Base-by-base conservation (phyloP, 1,284 basidiomycete species). In the Apiotrichum brassicae region DNA sequence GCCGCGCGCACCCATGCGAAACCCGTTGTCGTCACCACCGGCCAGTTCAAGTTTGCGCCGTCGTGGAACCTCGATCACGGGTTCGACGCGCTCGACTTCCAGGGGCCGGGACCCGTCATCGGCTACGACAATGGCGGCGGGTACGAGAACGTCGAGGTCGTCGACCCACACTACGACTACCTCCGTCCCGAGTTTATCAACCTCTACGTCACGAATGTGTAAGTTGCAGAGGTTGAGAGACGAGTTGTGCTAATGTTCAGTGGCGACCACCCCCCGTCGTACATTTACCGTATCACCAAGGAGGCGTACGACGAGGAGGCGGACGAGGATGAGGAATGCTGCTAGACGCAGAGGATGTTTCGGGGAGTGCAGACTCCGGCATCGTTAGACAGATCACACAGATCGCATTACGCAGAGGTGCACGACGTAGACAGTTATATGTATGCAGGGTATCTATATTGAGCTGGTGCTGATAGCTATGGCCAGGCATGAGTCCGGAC, bases 141-240 rank as follows among this genome's bases (percentile, higher is more conserved):
- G 58, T 86, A 89, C 12, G 86, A 87, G 59, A 85, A 86, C 58
- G 87, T 92, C 8, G 90, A 95, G 58, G 86, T 94, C 11, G 77
- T 89, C 30, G 91, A 90, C 66, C 91, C 93, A 18, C 87, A 87
- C 65, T 97, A 88, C 69, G 94, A 98, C 72, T 94, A 95, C 71
- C 86, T 98, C 37, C 80, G 83, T 39, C 92, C 93, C 12, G 89
- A 95, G 66, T 74, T 95, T 54, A 82, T 98, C 47, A 87, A 93
- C 67, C 85, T 92, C 18, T 94, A 91, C 68, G 90, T 97, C 62
- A 97, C 93, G 11, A 98, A 98, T 63, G 87, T 93, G 90, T 92
- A 68, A 77, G 88, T 82, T 2, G 6, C 16, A 12, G 14, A 50
- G 46, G 9, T 2, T 48, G 38, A 22, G 19, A 20, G 8, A 14